phyloP scores from a whole-genome alignment of 331 rosid species.

The Spiraea crenata region DNA sequence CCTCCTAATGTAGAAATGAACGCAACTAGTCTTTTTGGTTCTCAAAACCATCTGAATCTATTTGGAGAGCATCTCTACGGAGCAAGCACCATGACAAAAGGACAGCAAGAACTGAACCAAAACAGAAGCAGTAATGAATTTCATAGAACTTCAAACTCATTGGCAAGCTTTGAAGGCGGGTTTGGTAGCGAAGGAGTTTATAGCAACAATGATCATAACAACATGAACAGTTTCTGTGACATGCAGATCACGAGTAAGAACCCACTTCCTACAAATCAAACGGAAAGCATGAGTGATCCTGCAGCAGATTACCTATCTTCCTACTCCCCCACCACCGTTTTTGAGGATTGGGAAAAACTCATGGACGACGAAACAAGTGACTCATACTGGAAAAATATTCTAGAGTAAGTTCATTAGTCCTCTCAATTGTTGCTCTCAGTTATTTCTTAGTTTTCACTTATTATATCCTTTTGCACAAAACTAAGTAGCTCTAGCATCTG shows the following conservation, averaged over 20 bases:
- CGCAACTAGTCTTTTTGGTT: conserved; percentile 21
- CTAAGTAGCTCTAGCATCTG: too few relatives aligned
- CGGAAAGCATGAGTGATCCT: conserved; percentile 23
- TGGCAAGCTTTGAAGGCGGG: conserved; percentile 29
- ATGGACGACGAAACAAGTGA: conserved; percentile 53
- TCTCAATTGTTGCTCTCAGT: not conserved
- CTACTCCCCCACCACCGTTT: conserved; percentile 39
- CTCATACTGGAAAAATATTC: conserved; percentile 82
- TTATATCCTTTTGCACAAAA: not conserved
- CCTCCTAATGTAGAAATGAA: conserved; percentile 30
- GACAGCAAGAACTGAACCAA: not conserved
- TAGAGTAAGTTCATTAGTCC: conserved; percentile 42
- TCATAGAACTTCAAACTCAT: conserved; percentile 26
- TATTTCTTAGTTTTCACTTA: not conserved
- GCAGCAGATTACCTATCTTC: conserved; percentile 17
- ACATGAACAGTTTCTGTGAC: conserved; percentile 17
- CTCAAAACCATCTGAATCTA: conserved; percentile 36
- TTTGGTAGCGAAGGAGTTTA: conserved; percentile 18
- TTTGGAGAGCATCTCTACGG: conserved; percentile 24
- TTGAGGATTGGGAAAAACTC: conserved; percentile 70
- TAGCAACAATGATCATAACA: conserved; percentile 1
- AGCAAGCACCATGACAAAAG: conserved; percentile 8
- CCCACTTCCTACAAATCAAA: conserved; percentile 35
- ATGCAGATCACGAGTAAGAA: conserved; percentile 20
- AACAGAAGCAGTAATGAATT: not conserved